phyloP scores from a whole-genome alignment of 129 eudicot genomes.

The Centella asiatica region DNA sequence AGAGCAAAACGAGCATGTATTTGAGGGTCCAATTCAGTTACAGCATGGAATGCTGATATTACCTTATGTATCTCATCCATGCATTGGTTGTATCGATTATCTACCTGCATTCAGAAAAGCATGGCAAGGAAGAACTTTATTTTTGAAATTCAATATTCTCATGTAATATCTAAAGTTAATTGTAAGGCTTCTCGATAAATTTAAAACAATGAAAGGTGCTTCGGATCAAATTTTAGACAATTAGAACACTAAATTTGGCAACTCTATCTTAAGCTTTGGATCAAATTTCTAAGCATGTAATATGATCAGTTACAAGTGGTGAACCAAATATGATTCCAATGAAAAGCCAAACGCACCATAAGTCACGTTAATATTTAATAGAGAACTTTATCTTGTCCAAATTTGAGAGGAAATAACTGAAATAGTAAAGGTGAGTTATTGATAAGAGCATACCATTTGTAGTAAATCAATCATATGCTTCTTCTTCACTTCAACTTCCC shows the following conservation, averaged over 20 bases:
- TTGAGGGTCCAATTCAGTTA: conserved; percentile 82
- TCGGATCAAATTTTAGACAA: background rate
- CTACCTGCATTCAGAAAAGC: conserved; percentile 42
- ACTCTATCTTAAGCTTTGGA: background rate
- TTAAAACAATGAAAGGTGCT: background rate
- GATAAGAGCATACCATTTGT: conserved; percentile 42
- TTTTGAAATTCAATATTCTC: background rate
- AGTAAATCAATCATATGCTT: conserved; percentile 55
- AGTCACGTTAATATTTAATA: too few species aligned
- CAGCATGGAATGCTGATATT: conserved; percentile 81
- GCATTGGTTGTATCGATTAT: conserved; percentile 70
- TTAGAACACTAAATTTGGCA: background rate
- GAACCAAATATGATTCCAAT: too few species aligned
- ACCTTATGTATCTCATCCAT: conserved; percentile 86
- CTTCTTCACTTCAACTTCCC: conserved; percentile 39
- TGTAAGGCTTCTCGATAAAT: too few species aligned
- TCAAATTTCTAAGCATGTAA: background rate
- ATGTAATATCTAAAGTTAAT: background rate
- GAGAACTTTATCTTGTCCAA: too few species aligned
- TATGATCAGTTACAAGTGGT: background rate
- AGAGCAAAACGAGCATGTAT: conserved; percentile 76
- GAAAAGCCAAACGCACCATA: background rate
- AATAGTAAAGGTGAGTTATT: background rate
- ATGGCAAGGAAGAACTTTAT: background rate
- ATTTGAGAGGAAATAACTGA: too few species aligned